phyloP scores from a whole-genome alignment of 139 green algal species.

The Chlorella sp. region DNA sequence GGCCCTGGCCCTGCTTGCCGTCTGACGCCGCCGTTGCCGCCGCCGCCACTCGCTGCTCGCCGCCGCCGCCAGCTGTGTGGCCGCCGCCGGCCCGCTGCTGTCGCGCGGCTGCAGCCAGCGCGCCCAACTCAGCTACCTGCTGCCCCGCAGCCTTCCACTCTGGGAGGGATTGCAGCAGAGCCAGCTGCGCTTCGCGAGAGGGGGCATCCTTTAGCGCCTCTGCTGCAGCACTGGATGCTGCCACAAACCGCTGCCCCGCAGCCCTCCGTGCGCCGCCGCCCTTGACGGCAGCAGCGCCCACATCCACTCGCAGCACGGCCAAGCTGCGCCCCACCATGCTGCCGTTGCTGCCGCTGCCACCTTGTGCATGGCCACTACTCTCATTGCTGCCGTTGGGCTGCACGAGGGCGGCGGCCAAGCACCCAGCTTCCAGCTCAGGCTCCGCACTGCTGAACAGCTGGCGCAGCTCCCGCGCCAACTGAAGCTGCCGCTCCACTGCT shows the following conservation, averaged over 20 bases:
- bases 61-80: background rate
- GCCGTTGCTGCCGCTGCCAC: background rate
- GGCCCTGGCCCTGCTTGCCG: background rate
- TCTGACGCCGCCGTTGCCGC: background rate
- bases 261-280: background rate
- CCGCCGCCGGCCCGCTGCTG: too few species aligned
- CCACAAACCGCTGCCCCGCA: background rate
- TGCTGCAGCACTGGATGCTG: background rate
- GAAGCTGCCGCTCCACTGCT: background rate
- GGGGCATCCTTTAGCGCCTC: background rate
- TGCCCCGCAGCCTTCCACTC: background rate
- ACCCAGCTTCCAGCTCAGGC: constrained; percentile 72
- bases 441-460: constrained; percentile 40
- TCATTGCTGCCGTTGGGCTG: constrained; percentile 4
- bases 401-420: constrained; percentile 58
- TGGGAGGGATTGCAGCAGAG: constrained; percentile 1
- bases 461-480: background rate
- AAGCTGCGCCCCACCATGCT: background rate
- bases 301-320: constrained; percentile 69
- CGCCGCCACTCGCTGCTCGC: background rate
- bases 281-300: constrained; percentile 29
- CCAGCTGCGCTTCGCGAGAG: background rate
- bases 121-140: background rate
- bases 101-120: background rate
- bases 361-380: background rate